Evolutionary conservation across 1,284 basidiomycete genomes (phyloP).

Genomic region (Schizophyllum amplum): DNA sequence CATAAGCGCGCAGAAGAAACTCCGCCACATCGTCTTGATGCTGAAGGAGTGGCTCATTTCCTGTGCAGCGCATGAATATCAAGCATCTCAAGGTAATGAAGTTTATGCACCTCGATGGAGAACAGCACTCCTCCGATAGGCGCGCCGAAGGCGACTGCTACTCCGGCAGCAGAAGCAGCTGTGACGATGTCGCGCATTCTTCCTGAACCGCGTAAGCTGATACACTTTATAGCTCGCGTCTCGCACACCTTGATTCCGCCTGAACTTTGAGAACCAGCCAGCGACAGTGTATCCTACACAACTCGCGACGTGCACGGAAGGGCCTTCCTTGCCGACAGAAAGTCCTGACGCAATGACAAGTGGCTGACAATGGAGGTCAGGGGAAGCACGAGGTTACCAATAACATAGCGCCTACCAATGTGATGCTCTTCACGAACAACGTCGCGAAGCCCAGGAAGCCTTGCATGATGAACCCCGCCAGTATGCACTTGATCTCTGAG

Average conservation of each 20-base stretch:
- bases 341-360: conserved; percentile 96
- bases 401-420: conserved; percentile 54
- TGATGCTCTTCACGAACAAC: conserved; percentile 86
- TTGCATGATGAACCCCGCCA: conserved; percentile 96
- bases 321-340: conserved; percentile 97
- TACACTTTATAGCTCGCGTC: not conserved
- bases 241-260: conserved; percentile 63
- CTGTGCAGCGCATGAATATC: conserved; percentile 30
- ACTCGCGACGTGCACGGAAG: conserved; percentile 96
- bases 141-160: conserved; percentile 95
- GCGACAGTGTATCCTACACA: conserved; percentile 89
- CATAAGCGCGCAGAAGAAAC: conserved; percentile 94
- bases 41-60: conserved; percentile 98
- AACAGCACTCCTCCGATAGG: conserved; percentile 98
- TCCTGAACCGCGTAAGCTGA: conserved; percentile 38
- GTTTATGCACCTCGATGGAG: conserved; percentile 62
- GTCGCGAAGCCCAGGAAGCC: conserved; percentile 89
- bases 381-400: not conserved
- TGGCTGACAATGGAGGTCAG: conserved; percentile 46
- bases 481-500: conserved; percentile 97
- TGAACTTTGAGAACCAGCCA: conserved; percentile 74
- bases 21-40: conserved; percentile 97
- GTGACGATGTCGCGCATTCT: conserved; percentile 96
- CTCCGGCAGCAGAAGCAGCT: conserved; percentile 93
- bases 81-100: conserved; percentile 2